Base-by-base conservation (phyloP, 2,329 filamentous ascomycete genomes). In the Balansia obtecta region DNA sequence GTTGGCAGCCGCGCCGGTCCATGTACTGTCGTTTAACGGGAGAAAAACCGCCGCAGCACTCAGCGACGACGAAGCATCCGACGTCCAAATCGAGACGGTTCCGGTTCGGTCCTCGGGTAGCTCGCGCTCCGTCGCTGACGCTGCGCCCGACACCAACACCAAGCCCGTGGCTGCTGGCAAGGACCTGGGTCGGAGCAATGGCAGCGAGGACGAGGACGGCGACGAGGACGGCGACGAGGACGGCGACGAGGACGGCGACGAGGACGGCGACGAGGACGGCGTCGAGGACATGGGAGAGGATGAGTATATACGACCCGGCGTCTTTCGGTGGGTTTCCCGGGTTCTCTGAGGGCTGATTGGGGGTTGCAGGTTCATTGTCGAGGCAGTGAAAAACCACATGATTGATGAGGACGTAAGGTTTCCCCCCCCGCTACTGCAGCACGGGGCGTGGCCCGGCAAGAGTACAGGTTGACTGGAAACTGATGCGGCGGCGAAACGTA, bases 331-430 rank as follows among this genome's bases (percentile, higher is more conserved):
- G 4, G 27, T 1, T 61, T 2, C 56, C 39, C 56, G 51, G 63
- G 63, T 57, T 57, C 59, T 51, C 49, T 55, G 51, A 41, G 16
- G 16, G 30, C 48, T 53, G 9, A 52, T 33, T 16, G 11, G 1
- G 11, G 1, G 27, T n/a, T 15, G 44, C 55, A 87, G 84, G 60
- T 90, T 77, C 58, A 76, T 87, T 13, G 86, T 93, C 4, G 85
- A 91, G 62, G 77, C 79, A 58, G 89, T 93, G 57, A 62, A 82
- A 44, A 73, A 69, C 33, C 87, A 91, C 65, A 73, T 76, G 50
- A 72, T 84, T 43, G 71, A 77, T 38, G 71, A 76, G 38, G 69
- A 76, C 48, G 79, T 80, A 27, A 63, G 52, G 71, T 60, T 13
- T 34, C 11, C 10, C 7, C n/a, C 27, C 10, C 9, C 45, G 34